Evolutionary conservation across 148 eudicot genomes (phyloP).

Genomic region (Rhododendron henanense): DNA sequence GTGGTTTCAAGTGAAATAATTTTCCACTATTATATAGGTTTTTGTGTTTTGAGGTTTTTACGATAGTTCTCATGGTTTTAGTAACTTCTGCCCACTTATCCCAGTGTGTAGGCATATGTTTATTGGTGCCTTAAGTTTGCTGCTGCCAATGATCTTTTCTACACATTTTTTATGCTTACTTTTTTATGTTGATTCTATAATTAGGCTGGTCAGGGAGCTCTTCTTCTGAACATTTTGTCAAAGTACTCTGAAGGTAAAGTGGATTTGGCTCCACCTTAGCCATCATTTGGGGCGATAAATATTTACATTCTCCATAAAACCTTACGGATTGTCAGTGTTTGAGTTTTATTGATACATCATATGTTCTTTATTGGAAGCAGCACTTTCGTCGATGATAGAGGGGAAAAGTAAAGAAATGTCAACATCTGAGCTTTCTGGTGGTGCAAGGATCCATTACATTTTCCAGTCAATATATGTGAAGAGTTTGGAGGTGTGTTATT

Average conservation of each 20-base stretch:
- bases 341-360: neutral
- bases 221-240: slow-evolving; percentile 82
- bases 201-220: slow-evolving; percentile 77
- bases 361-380: slow-evolving; percentile 44
- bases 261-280: neutral
- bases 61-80: neutral
- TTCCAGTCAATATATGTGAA: slow-evolving; percentile 92
- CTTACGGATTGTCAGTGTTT: neutral
- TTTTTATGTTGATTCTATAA: slow-evolving; percentile 7
- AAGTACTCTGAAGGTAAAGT: slow-evolving; percentile 80
- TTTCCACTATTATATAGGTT: neutral
- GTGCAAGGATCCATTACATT: slow-evolving; percentile 92
- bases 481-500: slow-evolving; percentile 75
- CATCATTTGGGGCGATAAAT: neutral
- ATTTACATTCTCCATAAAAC: neutral
- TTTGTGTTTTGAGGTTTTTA: neutral
- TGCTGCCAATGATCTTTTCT: neutral
- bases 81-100: neutral
- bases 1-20: neutral
- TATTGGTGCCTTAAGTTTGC: neutral
- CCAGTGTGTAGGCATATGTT: neutral
- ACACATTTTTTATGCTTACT: neutral
- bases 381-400: slow-evolving; percentile 87
- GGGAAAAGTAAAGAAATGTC: slow-evolving; percentile 95
- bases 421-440: slow-evolving; percentile 91